phyloP scores from a whole-genome alignment of 352 stramenopile genomes.

The Phytophthora vignae region DNA sequence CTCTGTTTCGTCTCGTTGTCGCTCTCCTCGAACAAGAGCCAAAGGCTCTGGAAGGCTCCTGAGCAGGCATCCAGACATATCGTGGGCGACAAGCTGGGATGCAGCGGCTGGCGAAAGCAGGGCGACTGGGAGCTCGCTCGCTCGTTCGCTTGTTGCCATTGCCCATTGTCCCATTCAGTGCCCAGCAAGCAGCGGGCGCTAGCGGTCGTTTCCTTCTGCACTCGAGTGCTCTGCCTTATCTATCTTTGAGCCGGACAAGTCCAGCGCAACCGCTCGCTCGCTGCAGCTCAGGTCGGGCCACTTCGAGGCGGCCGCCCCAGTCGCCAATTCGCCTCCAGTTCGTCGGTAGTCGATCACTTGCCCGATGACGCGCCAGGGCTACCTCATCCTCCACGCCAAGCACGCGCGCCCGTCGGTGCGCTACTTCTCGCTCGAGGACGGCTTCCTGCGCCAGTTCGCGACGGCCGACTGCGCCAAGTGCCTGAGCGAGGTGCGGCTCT shows the following conservation, averaged over 20 bases:
- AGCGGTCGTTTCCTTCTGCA: conserved; percentile 20
- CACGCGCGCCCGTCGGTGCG: conserved; percentile 51
- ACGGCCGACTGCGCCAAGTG: conserved; percentile 46
- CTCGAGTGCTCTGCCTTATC: neutral
- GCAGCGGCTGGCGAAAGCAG: conserved; percentile 25
- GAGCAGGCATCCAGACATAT: conserved; percentile 5
- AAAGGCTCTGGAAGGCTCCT: conserved; percentile 16
- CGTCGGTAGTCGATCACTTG: neutral
- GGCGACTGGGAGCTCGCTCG: no score
- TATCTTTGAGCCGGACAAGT: conserved; percentile 38
- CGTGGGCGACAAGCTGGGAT: conserved; percentile 20
- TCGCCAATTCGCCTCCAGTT: conserved; percentile 39
- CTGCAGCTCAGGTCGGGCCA: neutral
- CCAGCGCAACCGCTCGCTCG: conserved; percentile 30
- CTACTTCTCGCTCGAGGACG: conserved; percentile 86
- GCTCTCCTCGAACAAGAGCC: conserved; percentile 10
- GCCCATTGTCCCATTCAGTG: conserved; percentile 24
- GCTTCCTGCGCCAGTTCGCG: conserved; percentile 79
- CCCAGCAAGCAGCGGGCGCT: neutral
- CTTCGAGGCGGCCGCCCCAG: conserved; percentile 1
- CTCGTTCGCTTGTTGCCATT: conserved; percentile 21
- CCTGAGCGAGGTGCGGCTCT: conserved; percentile 76
- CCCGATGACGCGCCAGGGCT: conserved; percentile 78
- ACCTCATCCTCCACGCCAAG: conserved; percentile 82
- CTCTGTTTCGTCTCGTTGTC: conserved; percentile 24